Evolutionary conservation across 1,284 basidiomycete species (phyloP), one percentile per base, ranked within the genome.

Genomic region (Cryptococcus jaspeensis): DNA sequence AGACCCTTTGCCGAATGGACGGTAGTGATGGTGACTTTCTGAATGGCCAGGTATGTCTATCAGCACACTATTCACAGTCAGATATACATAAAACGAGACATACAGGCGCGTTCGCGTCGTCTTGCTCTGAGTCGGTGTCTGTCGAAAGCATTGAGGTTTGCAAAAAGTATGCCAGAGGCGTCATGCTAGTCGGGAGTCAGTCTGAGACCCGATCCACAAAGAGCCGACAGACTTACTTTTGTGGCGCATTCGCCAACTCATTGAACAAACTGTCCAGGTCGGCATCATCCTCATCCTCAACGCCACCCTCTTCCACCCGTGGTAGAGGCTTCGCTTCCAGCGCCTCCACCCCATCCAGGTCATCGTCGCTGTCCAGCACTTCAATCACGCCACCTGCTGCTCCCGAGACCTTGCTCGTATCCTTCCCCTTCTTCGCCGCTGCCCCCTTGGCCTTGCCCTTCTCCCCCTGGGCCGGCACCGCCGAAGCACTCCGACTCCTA

Each of bases 1-100:
- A 95, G 80, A 0, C 92, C 92, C 75, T 96, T 96, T 0, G 92
- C 90, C 11, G 90, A 84, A 77, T 96, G 92, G 50, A 90, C 90
- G 0, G 92, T 95, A 0, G 88, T 84, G 43, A 95, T 85, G 0
- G 88, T 91, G 5, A 96, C 92, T 82, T 87, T 90, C 85, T 87
- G 63, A 32, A 43, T 28, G 28, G 9, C 28, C 4, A 9, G 9
- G 28, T 9, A 32, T 9, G 28, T 5, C 28, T 32, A 9, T 32
- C 28, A 32, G 28, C 9, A 32, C 28, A 20, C 40, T 25, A 41
- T 53, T 7, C 12, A 9, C 12, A 12, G 50, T 22, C 22, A 23
- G 22, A 18, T 8, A 22, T 7, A 72, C 79, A 57, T 44, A 84
- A 84, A 60, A 82, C 81, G 59, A 81, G 5, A 74, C 80, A 58